Conservation (phyloP, 176 grass and related monocot genomes). For the Phoenix roebelenii region DNA sequence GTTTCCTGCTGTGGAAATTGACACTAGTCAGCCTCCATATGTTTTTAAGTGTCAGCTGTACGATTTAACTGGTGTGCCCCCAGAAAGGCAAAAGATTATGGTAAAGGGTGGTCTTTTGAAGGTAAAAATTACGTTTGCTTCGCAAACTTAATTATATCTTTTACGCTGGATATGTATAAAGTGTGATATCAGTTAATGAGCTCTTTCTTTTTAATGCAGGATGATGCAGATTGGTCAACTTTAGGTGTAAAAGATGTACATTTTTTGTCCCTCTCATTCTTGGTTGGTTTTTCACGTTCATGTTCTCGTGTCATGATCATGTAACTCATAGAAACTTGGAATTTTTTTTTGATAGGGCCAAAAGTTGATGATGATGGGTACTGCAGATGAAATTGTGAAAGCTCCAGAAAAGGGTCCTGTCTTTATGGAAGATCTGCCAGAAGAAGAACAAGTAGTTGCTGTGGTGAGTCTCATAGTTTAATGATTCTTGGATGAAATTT, state of each 20-base stretch:
- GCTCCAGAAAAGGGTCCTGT: slow-evolving; percentile 88
- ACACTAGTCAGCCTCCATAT: slow-evolving; percentile 74
- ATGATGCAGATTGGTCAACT: slow-evolving; percentile 93
- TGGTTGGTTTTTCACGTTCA: too few relatives aligned
- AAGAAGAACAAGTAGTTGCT: slow-evolving; percentile 83
- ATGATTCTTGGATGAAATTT: not conserved
- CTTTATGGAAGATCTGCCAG: slow-evolving; percentile 95
- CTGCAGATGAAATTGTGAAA: slow-evolving; percentile 98
- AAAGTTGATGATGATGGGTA: slow-evolving; percentile 99
- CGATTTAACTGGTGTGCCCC: slow-evolving; percentile 85
- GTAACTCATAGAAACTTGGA: not conserved
- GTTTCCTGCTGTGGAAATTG: slow-evolving; percentile 73
- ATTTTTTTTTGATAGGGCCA: slow-evolving; percentile 71
- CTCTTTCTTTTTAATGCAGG: slow-evolving; percentile 41
- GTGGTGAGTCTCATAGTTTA: slow-evolving; percentile 27
- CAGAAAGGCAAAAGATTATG: slow-evolving; percentile 98
- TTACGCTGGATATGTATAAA: slow-evolving; percentile 1
- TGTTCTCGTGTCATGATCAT: too few relatives aligned
- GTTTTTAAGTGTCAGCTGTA: slow-evolving; percentile 94
- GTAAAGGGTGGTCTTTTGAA: slow-evolving; percentile 97
- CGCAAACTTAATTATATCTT: not conserved
- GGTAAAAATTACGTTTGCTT: slow-evolving; percentile 27
- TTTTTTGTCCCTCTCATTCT: too few relatives aligned
- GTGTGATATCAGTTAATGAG: not conserved
- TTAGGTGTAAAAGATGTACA: slow-evolving; percentile 82